A percentile compares a stretch with the other conserved stretches of the same genome.
Evolutionary conservation across 768 basidiomycete genomes (phyloP).

Genomic region (Pleurotus pulmonarius): DNA sequence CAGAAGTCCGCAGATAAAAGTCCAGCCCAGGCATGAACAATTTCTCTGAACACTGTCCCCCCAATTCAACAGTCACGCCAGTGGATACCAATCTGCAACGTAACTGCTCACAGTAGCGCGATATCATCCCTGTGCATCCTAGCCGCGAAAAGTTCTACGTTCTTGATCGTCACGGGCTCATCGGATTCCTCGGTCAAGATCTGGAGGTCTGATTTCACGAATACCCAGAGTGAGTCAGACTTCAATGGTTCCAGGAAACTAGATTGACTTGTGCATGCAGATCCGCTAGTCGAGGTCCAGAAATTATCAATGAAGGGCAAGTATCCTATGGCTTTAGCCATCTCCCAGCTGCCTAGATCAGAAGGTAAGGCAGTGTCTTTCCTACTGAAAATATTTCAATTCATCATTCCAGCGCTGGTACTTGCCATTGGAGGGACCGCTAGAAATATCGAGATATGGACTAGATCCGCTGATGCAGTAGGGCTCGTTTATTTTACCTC

Average conservation of each 20-base stretch:
- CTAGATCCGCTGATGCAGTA: conserved; percentile 57
- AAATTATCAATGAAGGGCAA: conserved; percentile 59
- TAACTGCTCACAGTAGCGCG: conserved; percentile 63
- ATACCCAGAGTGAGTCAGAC: no score
- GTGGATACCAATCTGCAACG: conserved; percentile 49
- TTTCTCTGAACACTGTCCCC: conserved; percentile 14
- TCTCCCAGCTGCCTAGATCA: conserved; percentile 63
- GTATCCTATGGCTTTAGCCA: conserved; percentile 70
- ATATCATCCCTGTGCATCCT: conserved; percentile 62
- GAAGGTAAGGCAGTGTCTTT: conserved; percentile 38
- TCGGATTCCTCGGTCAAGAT: conserved; percentile 80
- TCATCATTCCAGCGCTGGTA: conserved; percentile 41
- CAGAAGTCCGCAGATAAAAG: conserved; percentile 20
- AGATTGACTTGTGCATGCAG: conserved; percentile 16
- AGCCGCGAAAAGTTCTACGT: conserved; percentile 10
- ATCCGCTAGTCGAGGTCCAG: conserved; percentile 45
- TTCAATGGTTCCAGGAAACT: no score
- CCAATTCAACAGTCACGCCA: conserved; percentile 26
- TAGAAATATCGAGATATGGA: conserved; percentile 72
- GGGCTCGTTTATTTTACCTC: conserved; percentile 16
- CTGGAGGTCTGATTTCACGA: conserved; percentile 44
- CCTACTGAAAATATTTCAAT: neutral
- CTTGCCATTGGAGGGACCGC: conserved; percentile 88
- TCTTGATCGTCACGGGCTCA: conserved; percentile 63
- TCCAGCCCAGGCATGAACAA: conserved; percentile 35